These are phyloP conservation scores for Lasiosphaeria ovina DNA, from an alignment of 495 filamentous ascomycete species.

Conservation along the genomic window DNA sequence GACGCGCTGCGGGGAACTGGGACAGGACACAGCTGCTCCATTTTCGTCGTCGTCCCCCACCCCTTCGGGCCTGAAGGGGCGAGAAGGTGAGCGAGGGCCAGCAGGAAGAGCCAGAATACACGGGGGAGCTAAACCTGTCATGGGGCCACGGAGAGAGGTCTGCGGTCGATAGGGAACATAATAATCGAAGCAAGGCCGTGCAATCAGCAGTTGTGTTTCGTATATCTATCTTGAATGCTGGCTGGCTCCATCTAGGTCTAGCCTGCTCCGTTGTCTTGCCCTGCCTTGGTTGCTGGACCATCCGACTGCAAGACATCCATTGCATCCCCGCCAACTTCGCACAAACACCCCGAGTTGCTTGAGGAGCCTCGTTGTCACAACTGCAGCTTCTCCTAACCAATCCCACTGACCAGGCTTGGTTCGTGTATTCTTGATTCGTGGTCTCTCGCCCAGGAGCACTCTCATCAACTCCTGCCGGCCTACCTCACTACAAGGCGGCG, in stretches of 20 bases:
- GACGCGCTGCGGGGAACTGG: slow-evolving; percentile 21
- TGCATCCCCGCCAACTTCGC: too few relatives aligned
- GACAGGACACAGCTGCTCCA: slow-evolving; percentile 8
- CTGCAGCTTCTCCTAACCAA: too few relatives aligned
- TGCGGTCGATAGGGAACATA: background rate
- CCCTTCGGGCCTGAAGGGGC: slow-evolving; percentile 10
- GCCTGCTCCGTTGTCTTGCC: too few relatives aligned
- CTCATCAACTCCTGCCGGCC: too few relatives aligned
- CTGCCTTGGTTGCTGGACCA: too few relatives aligned
- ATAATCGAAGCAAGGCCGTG: slow-evolving; percentile 6
- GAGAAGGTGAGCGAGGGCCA: slow-evolving; percentile 16
- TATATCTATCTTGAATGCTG: background rate
- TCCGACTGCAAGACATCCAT: too few relatives aligned
- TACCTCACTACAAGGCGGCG: too few relatives aligned
- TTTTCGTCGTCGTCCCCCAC: slow-evolving; percentile 16
- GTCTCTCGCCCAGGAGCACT: too few relatives aligned
- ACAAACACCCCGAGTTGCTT: too few relatives aligned
- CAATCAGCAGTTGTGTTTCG: background rate
- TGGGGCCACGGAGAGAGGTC: slow-evolving; percentile 9
- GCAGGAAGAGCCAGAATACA: slow-evolving; percentile 4
- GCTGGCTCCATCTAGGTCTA: background rate
- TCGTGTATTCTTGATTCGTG: too few relatives aligned
- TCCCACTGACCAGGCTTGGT: too few relatives aligned
- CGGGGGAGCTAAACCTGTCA: slow-evolving; percentile 18
- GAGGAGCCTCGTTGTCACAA: too few relatives aligned